Evolutionary conservation across 1,284 basidiomycete species (phyloP).

Genomic region (Rhodotorula mucilaginosa): DNA sequence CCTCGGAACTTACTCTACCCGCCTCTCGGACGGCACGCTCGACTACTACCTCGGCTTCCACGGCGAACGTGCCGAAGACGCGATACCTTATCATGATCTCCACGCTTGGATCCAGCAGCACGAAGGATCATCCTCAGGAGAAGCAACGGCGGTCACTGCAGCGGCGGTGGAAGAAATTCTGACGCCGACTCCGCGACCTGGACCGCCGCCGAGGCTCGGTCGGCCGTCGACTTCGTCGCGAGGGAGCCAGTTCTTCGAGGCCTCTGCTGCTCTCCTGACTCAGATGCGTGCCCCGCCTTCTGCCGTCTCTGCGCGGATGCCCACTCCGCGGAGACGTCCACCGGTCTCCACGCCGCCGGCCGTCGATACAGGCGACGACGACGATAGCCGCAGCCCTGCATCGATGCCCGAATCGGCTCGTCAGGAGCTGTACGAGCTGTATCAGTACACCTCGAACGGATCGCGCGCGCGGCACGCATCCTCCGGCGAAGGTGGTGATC

Average conservation of each 20-base stretch:
- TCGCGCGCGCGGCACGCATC: not conserved
- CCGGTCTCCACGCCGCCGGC: not conserved
- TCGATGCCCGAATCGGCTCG: not conserved
- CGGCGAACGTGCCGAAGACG: not conserved
- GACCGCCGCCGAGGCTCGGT: too few relatives aligned
- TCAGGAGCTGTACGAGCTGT: not conserved
- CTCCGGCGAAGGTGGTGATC: not conserved
- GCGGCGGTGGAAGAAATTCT: not conserved
- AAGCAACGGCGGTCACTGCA: not conserved
- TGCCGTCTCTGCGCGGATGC: too few relatives aligned
- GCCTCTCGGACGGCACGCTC: not conserved
- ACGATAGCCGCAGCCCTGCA: not conserved
- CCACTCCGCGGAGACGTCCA: too few relatives aligned
- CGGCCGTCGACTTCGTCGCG: too few relatives aligned
- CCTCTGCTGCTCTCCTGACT: too few relatives aligned
- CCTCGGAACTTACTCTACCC: not conserved
- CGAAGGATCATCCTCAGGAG: not conserved
- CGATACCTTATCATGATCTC: not conserved
- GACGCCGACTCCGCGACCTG: too few relatives aligned
- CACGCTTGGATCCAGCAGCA: not conserved
- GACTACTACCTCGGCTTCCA: not conserved
- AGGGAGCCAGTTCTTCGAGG: too few relatives aligned
- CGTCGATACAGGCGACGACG: not conserved
- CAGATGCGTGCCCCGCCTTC: too few relatives aligned
- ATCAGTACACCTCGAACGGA: not conserved